Evolutionary conservation across 2,329 filamentous ascomycete species (phyloP), one percentile per base, ranked within the genome.

Genomic region (Aspergillus sp.): DNA sequence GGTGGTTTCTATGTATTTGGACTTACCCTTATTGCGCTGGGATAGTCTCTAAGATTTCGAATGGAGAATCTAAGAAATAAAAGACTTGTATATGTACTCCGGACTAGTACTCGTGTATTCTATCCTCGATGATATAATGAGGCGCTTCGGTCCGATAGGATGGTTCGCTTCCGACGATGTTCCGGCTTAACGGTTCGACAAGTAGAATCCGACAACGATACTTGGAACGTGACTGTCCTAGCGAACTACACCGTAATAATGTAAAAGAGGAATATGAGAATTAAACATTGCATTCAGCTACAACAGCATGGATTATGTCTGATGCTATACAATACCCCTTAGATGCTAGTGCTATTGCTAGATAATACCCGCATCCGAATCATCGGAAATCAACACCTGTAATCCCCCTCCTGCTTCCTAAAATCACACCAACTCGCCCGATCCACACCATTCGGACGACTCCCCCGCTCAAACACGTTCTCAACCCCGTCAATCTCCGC

Each of bases 391-490:
- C 47, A 59, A 48, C 42, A 54, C 49, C 44, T 61, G 20, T 46
- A 48, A 56, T 68, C 64, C 4, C 55, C 59, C 37, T 65, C 59
- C 7, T 55, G 45, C 25, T 47, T 37, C 32, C 47, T 45, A 30
- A 67, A 67, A 27, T 59, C 64, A 15, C 69, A 62, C 77, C 77
- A 80, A 12, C 62, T 71, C 3, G 77, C 65, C 37, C 59, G 57
- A 61, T 80, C 76, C 27, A 65, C 72, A 2, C 76, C 77, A 61
- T 80, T 80, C 4, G 77, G 77, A 48, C 74, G 68, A 50, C 72
- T 73, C 41, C 69, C 72, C 38, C 74, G 66, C 25, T 72, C 51
- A 53, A 76, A 77, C 23, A 67, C 69, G 56, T 74, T 76, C 59
- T 74, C 73, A 10, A 73, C 71, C 0, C 73, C 74, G 30, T 74